These are phyloP conservation scores for Nidula microcarpa DNA, from an alignment of 768 basidiomycete genomes.

Conservation along the genomic window DNA sequence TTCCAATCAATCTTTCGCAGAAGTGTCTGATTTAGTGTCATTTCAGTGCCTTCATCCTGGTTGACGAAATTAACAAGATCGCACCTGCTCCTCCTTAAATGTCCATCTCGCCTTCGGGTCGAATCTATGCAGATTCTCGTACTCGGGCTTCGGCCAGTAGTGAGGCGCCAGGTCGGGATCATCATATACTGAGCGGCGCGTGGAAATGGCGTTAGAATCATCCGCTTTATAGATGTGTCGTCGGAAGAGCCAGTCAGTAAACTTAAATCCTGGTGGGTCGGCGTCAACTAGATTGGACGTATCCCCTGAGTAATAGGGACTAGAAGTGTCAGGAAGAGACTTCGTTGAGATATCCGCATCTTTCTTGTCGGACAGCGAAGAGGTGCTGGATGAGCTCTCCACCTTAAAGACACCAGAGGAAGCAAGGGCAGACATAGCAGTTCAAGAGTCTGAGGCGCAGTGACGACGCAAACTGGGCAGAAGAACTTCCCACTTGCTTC, in stretches of 20 bases:
- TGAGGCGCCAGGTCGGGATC: slow-evolving; percentile 41
- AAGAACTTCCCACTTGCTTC: too few species aligned
- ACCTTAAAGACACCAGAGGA: too few species aligned
- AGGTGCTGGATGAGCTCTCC: too few species aligned
- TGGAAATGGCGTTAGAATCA: slow-evolving; percentile 38
- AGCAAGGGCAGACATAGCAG: too few species aligned
- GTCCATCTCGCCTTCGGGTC: slow-evolving; percentile 60
- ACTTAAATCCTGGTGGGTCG: slow-evolving; percentile 30
- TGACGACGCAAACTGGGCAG: too few species aligned
- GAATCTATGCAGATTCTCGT: slow-evolving; percentile 57
- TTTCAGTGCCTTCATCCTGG: too few species aligned
- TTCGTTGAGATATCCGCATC: too few species aligned
- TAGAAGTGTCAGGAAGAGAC: too few species aligned
- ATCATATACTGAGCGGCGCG: slow-evolving; percentile 51
- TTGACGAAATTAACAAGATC: background rate
- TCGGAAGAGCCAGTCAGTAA: slow-evolving; percentile 29
- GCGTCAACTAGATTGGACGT: slow-evolving; percentile 8
- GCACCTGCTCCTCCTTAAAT: slow-evolving; percentile 46
- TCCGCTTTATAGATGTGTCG: slow-evolving; percentile 11
- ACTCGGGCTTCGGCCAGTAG: slow-evolving; percentile 47
- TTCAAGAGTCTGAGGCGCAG: too few species aligned
- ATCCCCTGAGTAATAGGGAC: too few species aligned
- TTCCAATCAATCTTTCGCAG: slow-evolving; percentile 60
- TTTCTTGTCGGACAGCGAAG: too few species aligned
- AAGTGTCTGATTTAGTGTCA: slow-evolving; percentile 26